Evolutionary conservation across 345 rosid species (phyloP).

Genomic region (Populus deltoides): DNA sequence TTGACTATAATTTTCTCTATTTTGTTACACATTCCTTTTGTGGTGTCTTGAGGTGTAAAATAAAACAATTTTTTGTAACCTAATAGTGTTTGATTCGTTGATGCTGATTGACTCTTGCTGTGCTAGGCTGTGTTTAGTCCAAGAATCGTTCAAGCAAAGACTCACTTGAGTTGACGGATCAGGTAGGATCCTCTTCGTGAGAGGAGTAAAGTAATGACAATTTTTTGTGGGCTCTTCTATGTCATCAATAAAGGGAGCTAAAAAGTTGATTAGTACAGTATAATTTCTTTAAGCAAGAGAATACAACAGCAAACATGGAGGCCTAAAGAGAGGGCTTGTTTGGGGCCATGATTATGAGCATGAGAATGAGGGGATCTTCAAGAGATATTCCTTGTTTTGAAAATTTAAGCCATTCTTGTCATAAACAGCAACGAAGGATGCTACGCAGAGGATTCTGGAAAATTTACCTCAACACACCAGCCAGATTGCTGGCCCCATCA

Average conservation of each 20-base stretch:
- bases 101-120: neutral
- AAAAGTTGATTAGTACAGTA: neutral
- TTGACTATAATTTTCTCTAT: constrained; percentile 37
- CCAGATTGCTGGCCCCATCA: too few species aligned
- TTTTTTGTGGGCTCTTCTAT: neutral
- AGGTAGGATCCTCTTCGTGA: neutral
- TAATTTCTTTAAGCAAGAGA: neutral
- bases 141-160: neutral
- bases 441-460: too few species aligned
- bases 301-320: neutral
- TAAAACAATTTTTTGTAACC: constrained; percentile 3
- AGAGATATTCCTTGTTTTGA: neutral
- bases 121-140: neutral
- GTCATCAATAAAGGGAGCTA: neutral
- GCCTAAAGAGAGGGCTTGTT: neutral
- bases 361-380: neutral
- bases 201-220: neutral
- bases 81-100: neutral
- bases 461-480: too few species aligned
- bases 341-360: neutral
- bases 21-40: constrained; percentile 40
- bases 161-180: neutral
- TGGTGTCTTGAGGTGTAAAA: constrained; percentile 25
- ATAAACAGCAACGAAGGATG: too few species aligned
- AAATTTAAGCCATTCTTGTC: neutral